These are phyloP conservation scores for Plasmodium coatneyi DNA, from an alignment of 169 alveolate genomes.

Conservation along the genomic window DNA sequence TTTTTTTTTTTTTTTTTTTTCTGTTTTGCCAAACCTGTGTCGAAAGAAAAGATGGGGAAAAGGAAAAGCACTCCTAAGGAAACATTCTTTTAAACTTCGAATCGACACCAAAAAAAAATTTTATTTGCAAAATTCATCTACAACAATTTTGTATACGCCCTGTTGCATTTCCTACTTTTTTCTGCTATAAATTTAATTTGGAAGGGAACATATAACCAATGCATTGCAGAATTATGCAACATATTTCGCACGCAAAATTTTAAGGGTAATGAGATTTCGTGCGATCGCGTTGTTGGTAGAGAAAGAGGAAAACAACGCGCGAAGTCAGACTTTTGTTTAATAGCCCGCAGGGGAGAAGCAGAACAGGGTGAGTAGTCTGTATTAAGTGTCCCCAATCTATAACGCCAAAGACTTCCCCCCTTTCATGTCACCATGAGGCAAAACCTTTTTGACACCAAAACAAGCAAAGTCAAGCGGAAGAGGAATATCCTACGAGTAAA, in stretches of 20 bases:
- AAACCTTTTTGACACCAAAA: constrained; percentile 47
- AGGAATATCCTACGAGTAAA: constrained; percentile 51
- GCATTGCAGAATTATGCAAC: not conserved
- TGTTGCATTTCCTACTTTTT: not conserved
- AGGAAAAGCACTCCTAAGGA: not conserved
- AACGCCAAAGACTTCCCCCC: not conserved
- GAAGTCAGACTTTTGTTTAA: not conserved
- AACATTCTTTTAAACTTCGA: not conserved
- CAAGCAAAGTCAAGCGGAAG: constrained; percentile 16
- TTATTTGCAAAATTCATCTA: not conserved
- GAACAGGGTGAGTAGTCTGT: not conserved
- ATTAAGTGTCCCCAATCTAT: not conserved
- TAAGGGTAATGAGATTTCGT: not conserved
- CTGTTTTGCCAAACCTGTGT: not conserved
- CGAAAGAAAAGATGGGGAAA: not conserved
- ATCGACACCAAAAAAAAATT: not conserved
- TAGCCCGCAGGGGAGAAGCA: not conserved
- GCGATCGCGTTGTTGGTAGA: not conserved
- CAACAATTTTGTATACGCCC: constrained; percentile 1
- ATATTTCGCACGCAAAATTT: not conserved
- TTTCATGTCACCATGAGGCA: constrained; percentile 5
- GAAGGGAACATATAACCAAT: not conserved
- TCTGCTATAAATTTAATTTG: not conserved
- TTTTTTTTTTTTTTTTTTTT: not conserved
- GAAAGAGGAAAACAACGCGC: not conserved